Base-by-base conservation (phyloP, 805 yeast species). In the Wickerhamia fluorescens region DNA sequence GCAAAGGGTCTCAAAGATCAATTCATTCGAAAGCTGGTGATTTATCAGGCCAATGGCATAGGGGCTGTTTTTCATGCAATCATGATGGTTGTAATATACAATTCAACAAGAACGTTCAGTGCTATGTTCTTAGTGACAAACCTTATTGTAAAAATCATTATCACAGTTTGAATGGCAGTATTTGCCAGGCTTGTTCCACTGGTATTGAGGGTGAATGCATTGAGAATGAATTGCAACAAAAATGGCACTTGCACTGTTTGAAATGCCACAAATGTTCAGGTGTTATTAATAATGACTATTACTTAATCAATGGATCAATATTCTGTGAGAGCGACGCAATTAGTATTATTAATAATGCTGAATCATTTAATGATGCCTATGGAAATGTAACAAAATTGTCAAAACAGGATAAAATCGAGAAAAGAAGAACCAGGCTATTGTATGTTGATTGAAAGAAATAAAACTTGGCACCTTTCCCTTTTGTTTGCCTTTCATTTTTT, bases 151-250 rank as follows among this genome's bases (percentile, higher is more conserved):
- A 75, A 38, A 53, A 57, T 20, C 94, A 89, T 45, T 73, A 75
- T 56, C 97, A 92, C 53, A 60, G 62, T 31, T 63, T 72, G 30
- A 92, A 89, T 51, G 73, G 77, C 27, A 79, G 94, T 0, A 50
- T 81, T 2, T 89, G 98, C 55, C 62, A 63, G 26, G 56, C 66
- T 10, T 89, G 98, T 53, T 63, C 69, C 8, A 42, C 44, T 4
- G 95, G 94, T 17, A 84, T 92, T 27, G 96, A 89, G 51, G 97
- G 97, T 4, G 75, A 75, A 49, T 89, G 97, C 53, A 67, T 89
- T 23, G 95, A 85, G 45, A 81, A 77, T 43, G 87, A 79, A 44
- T 53, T 72, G 19, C 56, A 61, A 24, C 80, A 79, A 41, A 70
- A 86, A 33, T 88, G 84, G 65, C 97, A 89, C 49, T 56, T 69